These are phyloP conservation scores for Suillus alpinus DNA, from an alignment of 768 basidiomycete species.

Conservation along the genomic window DNA sequence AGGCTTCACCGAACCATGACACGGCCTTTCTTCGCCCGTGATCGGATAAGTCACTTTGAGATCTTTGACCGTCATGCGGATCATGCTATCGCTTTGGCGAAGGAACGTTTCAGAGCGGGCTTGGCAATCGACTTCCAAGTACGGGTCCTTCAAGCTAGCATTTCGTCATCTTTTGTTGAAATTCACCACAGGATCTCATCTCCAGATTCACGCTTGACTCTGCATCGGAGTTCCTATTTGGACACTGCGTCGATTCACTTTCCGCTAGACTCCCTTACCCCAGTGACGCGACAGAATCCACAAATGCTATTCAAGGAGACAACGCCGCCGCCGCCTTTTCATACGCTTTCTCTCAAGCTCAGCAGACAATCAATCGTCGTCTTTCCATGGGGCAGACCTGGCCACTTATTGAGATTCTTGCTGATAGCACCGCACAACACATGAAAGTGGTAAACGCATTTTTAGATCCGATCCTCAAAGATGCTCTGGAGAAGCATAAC, in stretches of 20 bases:
- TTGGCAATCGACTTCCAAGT: constrained; percentile 63
- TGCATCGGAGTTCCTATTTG: constrained; percentile 54
- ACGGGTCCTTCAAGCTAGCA: not conserved
- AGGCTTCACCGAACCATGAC: constrained; percentile 68
- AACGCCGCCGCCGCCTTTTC: constrained; percentile 27
- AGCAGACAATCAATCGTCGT: constrained; percentile 27
- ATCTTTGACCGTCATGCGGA: constrained; percentile 56
- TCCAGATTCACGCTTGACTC: constrained; percentile 51
- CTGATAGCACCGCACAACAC: constrained; percentile 27
- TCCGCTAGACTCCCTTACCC: constrained; percentile 37
- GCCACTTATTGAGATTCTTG: constrained; percentile 39
- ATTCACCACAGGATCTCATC: constrained; percentile 36
- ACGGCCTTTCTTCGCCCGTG: constrained; percentile 66
- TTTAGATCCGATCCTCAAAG: constrained; percentile 38
- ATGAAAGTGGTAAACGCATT: constrained; percentile 39
- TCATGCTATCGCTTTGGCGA: constrained; percentile 42
- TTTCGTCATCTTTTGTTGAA: not conserved
- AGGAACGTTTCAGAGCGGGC: constrained; percentile 41
- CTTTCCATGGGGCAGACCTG: constrained; percentile 30
- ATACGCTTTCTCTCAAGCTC: constrained; percentile 34
- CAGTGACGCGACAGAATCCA: constrained; percentile 16
- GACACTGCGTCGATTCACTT: constrained; percentile 40
- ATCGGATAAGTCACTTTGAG: constrained; percentile 60
- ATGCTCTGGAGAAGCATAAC: constrained; percentile 29
- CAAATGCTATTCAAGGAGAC: constrained; percentile 8